Base-by-base conservation (phyloP, 2,329 filamentous ascomycete genomes). In the Myriosclerotinia curreyana region DNA sequence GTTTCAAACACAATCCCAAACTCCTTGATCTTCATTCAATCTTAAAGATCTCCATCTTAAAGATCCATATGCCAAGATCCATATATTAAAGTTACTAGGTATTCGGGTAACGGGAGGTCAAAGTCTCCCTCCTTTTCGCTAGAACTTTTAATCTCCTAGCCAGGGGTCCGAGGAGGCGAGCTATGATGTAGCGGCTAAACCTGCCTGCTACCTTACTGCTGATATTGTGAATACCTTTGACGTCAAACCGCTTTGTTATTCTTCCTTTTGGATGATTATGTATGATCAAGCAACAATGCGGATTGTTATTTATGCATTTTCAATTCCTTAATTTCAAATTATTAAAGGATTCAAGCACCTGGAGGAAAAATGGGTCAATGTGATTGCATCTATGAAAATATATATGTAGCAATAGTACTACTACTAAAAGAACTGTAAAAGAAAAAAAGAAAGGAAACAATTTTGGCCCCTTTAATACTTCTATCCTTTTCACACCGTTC, bases 1-100 rank as follows among this genome's bases (percentile, higher is more conserved):
- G 61, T 63, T 63, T 63, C 61, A 63, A 25, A 42, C 46, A 59
- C 40, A 9, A 58, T 31, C 34, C 15, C 17, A 17, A 20, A 25
- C 40, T 25, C 11, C 53, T 36, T 44, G 61, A 64, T 64, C 52
- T 44, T 64, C 61, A 48, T 64, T 53, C 46, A 59, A 64, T 64
- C 53, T 51, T 59, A 53, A 64, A 44, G 61, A 64, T 64, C 61
- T 42, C 46, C 53, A 64, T 64, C 36, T 64, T 34, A 42, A 42
- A 34, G 46, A 48, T 59, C 5, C 53, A 51, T 28, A 20, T 44
- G 52, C 61, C 61, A 59, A 63, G 61, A 63, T 58, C 44, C 61
- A 63, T 63, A 63, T 49, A 63, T 63, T 63, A 50, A 59, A 58
- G 42, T 58, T 34, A 34, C 34, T 34, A 40, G 46, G 54, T 25